These are phyloP conservation scores for Colletotrichum orbiculare DNA, from an alignment of 2,329 filamentous ascomycete genomes.

Conservation along the genomic window DNA sequence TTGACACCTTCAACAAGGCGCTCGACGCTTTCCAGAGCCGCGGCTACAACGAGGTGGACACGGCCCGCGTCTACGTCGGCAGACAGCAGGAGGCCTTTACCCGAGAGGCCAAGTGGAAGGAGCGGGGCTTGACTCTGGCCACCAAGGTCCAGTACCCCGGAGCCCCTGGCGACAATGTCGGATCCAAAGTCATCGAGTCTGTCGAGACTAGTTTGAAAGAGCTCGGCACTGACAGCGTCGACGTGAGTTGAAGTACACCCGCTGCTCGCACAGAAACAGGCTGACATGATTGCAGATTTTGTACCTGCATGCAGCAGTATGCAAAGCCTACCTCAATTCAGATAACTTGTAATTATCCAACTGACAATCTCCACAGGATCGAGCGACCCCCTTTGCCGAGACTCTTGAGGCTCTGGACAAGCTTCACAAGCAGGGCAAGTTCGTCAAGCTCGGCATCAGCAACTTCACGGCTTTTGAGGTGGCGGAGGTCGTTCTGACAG, in stretches of 20 bases:
- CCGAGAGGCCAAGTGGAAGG: slow-evolving; percentile 78
- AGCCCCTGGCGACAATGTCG: slow-evolving; percentile 68
- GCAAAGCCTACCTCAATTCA: slow-evolving; percentile 13
- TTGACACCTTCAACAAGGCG: slow-evolving; percentile 74
- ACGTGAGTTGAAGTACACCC: slow-evolving; percentile 56
- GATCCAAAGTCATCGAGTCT: slow-evolving; percentile 71
- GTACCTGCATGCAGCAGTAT: slow-evolving; percentile 76
- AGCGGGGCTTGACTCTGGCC: slow-evolving; percentile 80
- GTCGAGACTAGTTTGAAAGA: slow-evolving; percentile 77
- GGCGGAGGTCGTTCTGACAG: slow-evolving; percentile 83
- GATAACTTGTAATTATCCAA: background rate
- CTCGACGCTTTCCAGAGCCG: slow-evolving; percentile 81
- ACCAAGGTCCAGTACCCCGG: slow-evolving; percentile 79
- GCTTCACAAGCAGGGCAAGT: slow-evolving; percentile 87
- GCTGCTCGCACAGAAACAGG: background rate
- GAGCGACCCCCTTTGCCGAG: slow-evolving; percentile 79
- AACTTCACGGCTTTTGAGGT: slow-evolving; percentile 92
- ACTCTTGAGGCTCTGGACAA: slow-evolving; percentile 82
- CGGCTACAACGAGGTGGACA: slow-evolving; percentile 88
- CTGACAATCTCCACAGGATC: slow-evolving; percentile 50
- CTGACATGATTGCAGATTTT: slow-evolving; percentile 61
- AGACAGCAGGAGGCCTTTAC: slow-evolving; percentile 85
- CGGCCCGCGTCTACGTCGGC: slow-evolving; percentile 78
- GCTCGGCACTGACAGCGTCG: slow-evolving; percentile 77
- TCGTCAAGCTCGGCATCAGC: slow-evolving; percentile 80